These are phyloP conservation scores for Ceratocystis papillata DNA, from an alignment of 2,329 filamentous ascomycete species.

Conservation along the genomic window DNA sequence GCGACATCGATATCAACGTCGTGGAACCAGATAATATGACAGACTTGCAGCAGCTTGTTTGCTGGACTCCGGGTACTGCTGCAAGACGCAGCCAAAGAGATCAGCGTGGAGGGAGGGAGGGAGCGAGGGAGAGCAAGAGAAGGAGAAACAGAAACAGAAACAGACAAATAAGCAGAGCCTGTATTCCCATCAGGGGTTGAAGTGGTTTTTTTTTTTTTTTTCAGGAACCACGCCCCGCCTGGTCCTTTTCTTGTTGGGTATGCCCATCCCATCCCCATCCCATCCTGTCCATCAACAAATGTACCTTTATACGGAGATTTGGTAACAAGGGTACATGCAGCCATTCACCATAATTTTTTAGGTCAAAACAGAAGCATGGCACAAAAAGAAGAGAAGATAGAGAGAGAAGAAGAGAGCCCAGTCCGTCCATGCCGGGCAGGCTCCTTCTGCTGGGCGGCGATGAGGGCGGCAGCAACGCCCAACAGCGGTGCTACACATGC, in stretches of 20 bases:
- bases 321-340: not conserved
- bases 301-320: constrained; percentile 12
- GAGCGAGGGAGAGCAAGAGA: not conserved
- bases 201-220: not conserved
- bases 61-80: not conserved
- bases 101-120: too few relatives aligned
- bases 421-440: too few relatives aligned
- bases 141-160: not conserved
- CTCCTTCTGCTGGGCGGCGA: too few relatives aligned
- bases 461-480: too few relatives aligned
- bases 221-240: not conserved
- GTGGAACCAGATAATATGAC: not conserved
- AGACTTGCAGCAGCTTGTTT: not conserved
- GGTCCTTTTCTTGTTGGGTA: not conserved
- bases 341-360: not conserved
- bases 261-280: not conserved
- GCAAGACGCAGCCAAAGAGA: too few relatives aligned
- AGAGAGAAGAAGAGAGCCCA: not conserved
- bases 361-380: not conserved
- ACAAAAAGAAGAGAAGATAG: not conserved
- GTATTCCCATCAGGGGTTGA: constrained; percentile 14
- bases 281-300: not conserved
- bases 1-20: not conserved
- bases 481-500: too few relatives aligned
- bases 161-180: not conserved